Evolutionary conservation across 495 filamentous ascomycete species (phyloP).

Genomic region (Durotheca rogersii): DNA sequence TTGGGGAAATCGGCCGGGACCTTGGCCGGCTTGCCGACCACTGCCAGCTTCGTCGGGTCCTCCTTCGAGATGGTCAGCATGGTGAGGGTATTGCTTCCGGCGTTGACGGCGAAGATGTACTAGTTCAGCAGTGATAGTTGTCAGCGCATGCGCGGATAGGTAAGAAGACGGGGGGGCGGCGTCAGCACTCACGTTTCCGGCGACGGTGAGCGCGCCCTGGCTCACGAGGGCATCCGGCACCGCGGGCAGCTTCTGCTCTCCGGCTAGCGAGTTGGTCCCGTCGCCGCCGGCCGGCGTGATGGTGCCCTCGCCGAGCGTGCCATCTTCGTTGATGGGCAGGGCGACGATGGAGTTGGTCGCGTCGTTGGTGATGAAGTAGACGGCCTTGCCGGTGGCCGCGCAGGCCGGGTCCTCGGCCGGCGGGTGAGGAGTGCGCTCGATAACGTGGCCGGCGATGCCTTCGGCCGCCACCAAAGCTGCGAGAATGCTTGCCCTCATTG

Average conservation of each 20-base stretch:
- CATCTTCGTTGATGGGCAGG: constrained; percentile 46
- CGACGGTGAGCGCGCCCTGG: constrained; percentile 52
- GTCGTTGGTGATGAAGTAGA: constrained; percentile 56
- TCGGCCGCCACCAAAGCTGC: constrained; percentile 13
- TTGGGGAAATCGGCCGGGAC: constrained; percentile 58
- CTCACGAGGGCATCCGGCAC: constrained; percentile 53
- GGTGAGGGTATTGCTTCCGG: constrained; percentile 58
- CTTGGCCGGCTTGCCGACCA: constrained; percentile 44
- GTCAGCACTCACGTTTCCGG: constrained; percentile 47
- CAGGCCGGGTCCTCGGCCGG: constrained; percentile 1
- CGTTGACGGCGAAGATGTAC: constrained; percentile 58
- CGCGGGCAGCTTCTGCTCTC: constrained; percentile 37
- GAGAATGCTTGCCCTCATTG: constrained; percentile 17
- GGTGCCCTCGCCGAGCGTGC: constrained; percentile 42
- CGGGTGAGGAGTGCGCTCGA: constrained; percentile 2
- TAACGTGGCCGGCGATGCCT: constrained; percentile 18
- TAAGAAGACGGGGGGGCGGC: too few relatives aligned
- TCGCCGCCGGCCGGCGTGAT: constrained; percentile 42
- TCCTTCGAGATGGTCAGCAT: constrained; percentile 52
- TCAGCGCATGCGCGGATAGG: not conserved
- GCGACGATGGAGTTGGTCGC: constrained; percentile 49
- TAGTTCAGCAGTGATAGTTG: constrained; percentile 11
- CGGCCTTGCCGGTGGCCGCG: constrained; percentile 40
- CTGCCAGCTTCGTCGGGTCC: constrained; percentile 47
- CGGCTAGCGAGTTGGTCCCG: constrained; percentile 39